Conservation (phyloP, 2,329 filamentous ascomycete species). For the Zymoseptoria ardabiliae region DNA sequence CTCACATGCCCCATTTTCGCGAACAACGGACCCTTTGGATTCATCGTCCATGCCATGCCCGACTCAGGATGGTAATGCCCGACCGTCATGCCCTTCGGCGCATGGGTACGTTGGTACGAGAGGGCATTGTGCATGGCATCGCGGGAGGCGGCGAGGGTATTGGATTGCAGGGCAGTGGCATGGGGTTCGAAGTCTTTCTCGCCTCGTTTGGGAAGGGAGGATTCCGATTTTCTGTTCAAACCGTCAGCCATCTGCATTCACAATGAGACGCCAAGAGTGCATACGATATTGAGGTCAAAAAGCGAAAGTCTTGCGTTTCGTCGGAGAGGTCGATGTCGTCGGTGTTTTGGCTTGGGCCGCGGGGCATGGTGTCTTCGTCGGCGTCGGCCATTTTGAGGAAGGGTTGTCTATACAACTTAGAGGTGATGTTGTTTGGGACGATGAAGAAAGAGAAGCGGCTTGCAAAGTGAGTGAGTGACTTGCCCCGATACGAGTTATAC, state of each 20-base stretch:
- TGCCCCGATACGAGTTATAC: too few species aligned
- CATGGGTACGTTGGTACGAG: constrained; percentile 66
- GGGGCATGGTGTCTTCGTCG: constrained; percentile 31
- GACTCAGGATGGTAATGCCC: constrained; percentile 67
- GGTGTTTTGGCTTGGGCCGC: constrained; percentile 57
- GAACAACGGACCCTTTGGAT: constrained; percentile 64
- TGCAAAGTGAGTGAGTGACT: too few species aligned
- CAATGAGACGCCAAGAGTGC: constrained; percentile 8
- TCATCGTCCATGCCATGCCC: constrained; percentile 56
- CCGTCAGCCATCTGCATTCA: neutral
- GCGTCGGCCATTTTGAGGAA: constrained; percentile 29
- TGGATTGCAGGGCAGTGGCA: constrained; percentile 73
- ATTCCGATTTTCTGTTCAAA: constrained; percentile 23
- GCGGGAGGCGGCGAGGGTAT: constrained; percentile 71
- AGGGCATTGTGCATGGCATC: constrained; percentile 85
- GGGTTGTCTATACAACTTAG: too few species aligned
- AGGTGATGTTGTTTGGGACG: neutral
- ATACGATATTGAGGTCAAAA: constrained; percentile 52
- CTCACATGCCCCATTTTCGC: constrained; percentile 66
- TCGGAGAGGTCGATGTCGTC: constrained; percentile 71
- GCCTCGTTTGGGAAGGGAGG: constrained; percentile 73
- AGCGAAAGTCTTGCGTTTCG: constrained; percentile 79
- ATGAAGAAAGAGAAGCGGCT: neutral
- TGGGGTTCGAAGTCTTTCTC: constrained; percentile 97
- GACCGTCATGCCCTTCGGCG: constrained; percentile 56